Evolutionary conservation across 371 early-diverging fungal species (phyloP).

Genomic region (Mycotypha africana): DNA sequence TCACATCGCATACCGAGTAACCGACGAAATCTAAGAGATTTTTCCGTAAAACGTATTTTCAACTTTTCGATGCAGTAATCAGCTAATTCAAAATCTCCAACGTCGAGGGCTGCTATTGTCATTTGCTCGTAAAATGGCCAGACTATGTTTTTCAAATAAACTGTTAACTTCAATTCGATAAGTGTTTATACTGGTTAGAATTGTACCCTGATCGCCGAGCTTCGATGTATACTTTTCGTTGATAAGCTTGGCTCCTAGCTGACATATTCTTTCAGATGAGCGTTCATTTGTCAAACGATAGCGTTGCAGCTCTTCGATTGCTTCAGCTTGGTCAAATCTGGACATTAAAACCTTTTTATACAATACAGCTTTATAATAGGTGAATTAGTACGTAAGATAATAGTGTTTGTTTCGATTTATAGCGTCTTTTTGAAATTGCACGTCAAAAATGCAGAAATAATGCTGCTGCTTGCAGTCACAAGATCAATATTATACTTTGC

Average conservation of each 20-base stretch:
- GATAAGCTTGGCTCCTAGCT: constrained; percentile 34
- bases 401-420: no score
- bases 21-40: constrained; percentile 62
- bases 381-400: no score
- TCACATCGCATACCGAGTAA: constrained; percentile 66
- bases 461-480: no score
- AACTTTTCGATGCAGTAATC: constrained; percentile 55
- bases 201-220: constrained; percentile 36
- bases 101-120: constrained; percentile 73
- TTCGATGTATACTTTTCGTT: constrained; percentile 28
- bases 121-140: constrained; percentile 84
- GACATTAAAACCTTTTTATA: no score
- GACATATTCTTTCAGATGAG: constrained; percentile 24
- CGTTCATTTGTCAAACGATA: constrained; percentile 36
- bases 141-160: no score
- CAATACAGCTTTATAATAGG: no score
- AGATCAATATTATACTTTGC: no score
- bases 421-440: no score
- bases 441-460: no score
- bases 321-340: constrained; percentile 26
- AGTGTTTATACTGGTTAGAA: background rate
- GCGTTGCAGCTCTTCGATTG: constrained; percentile 30
- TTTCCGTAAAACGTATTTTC: constrained; percentile 52
- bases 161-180: no score
- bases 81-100: constrained; percentile 61